phyloP scores from a whole-genome alignment of 768 basidiomycete species.

The Suillus clintonianus region DNA sequence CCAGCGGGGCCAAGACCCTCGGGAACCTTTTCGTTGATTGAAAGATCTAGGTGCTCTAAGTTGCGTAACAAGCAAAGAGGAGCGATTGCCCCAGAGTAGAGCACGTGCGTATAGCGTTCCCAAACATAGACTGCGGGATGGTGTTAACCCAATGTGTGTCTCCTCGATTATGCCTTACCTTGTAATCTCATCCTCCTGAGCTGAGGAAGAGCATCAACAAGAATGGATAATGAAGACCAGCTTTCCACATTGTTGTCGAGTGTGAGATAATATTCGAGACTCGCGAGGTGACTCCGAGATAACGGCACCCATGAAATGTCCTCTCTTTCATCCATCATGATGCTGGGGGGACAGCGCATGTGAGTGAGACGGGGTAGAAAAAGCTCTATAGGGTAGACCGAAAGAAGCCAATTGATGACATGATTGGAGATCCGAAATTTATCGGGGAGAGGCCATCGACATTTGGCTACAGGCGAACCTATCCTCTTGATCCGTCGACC shows the following conservation, averaged over 20 bases:
- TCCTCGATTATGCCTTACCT: not conserved
- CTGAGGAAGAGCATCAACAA: not conserved
- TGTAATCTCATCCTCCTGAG: not conserved
- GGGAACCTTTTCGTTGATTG: not conserved
- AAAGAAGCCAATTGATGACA: not conserved
- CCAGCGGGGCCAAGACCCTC: not conserved
- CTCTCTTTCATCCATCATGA: not conserved
- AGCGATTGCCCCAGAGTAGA: not conserved
- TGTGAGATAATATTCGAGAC: not conserved
- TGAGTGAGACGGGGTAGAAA: slow-evolving; percentile 1
- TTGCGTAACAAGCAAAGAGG: not conserved
- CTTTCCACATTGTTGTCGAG: not conserved
- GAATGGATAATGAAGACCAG: not conserved
- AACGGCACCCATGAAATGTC: not conserved
- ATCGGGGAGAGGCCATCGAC: not conserved
- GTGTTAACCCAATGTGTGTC: not conserved
- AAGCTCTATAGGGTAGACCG: not conserved
- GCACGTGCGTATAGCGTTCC: not conserved
- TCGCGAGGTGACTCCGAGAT: not conserved
- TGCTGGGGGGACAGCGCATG: not conserved
- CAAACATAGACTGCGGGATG: not conserved
- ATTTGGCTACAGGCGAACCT: not conserved
- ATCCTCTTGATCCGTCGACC: not conserved
- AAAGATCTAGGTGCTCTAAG: not conserved
- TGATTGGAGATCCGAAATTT: not conserved